A percentile compares a stretch with the other conserved stretches of the same genome.
phyloP scores from a whole-genome alignment of 139 green algal genomes.

The Coelastrella sp. region DNA sequence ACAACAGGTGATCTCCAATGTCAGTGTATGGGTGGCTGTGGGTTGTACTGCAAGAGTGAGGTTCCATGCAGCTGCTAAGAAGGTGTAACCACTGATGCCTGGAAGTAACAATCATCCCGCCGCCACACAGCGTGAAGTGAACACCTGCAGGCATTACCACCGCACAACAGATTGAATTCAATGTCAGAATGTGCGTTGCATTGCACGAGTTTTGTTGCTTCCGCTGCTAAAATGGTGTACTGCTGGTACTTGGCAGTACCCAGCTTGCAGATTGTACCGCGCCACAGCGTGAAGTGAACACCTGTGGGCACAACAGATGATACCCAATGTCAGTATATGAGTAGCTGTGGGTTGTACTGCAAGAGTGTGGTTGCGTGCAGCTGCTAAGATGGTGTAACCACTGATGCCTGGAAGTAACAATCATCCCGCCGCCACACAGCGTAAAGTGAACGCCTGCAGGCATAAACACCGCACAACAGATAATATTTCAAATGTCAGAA shows the following conservation, averaged over 20 bases:
- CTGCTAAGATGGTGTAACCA: no score
- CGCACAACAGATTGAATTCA: neutral
- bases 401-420: constrained; percentile 92
- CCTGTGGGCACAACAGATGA: constrained; percentile 55
- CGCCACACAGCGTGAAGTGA: constrained; percentile 87
- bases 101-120: constrained; percentile 82
- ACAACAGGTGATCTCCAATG: neutral
- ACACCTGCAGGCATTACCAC: constrained; percentile 65
- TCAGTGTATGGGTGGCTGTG: no score
- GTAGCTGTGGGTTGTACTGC: no score
- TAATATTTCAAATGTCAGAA: neutral
- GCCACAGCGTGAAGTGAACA: constrained; percentile 89
- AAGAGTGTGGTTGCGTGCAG: no score
- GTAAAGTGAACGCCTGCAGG: constrained; percentile 88
- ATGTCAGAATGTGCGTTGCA: no score
- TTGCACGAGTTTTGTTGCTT: no score
- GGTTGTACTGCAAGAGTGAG: no score
- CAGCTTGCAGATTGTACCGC: constrained; percentile 80
- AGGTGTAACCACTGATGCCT: constrained; percentile 77
- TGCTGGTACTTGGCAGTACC: constrained; percentile 88
- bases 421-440: constrained; percentile 77
- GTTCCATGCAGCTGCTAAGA: no score
- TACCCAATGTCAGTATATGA: no score
- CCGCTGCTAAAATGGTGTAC: no score
- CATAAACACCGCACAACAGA: no score